phyloP scores from a whole-genome alignment of 768 basidiomycete species.

The Boletales sp. region DNA sequence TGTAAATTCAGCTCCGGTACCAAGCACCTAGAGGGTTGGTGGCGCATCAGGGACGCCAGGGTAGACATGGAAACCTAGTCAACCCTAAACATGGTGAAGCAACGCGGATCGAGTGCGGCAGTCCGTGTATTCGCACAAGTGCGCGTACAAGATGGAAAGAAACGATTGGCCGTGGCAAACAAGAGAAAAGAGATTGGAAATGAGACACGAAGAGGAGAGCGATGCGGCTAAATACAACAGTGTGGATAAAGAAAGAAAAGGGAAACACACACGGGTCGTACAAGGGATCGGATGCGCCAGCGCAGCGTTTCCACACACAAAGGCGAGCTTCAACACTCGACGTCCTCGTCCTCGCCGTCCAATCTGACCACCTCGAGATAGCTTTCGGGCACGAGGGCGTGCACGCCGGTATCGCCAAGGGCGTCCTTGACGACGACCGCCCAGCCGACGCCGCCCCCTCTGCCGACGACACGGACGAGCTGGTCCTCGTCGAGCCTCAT shows the following conservation, averaged over 20 bases:
- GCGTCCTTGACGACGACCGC: slow-evolving; percentile 57
- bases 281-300: slow-evolving; percentile 6
- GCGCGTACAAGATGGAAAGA: too few species aligned
- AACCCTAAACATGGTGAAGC: too few species aligned
- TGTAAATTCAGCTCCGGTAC: too few species aligned
- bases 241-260: neutral
- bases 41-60: too few species aligned
- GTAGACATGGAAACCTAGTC: too few species aligned
- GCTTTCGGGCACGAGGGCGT: slow-evolving; percentile 78
- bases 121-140: too few species aligned
- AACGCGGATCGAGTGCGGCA: too few species aligned
- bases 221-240: slow-evolving; percentile 15
- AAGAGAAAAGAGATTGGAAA: neutral
- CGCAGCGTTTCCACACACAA: slow-evolving; percentile 5
- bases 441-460: slow-evolving; percentile 81
- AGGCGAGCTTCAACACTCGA: neutral
- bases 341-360: slow-evolving; percentile 19
- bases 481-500: slow-evolving; percentile 79
- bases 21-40: too few species aligned
- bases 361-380: slow-evolving; percentile 61
- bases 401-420: slow-evolving; percentile 37
- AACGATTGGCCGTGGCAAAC: neutral
- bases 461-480: slow-evolving; percentile 64
- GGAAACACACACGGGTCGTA: too few species aligned
- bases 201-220: neutral